phyloP scores from a whole-genome alignment of 176 grass and related monocot genomes.

The Musa itinerans region DNA sequence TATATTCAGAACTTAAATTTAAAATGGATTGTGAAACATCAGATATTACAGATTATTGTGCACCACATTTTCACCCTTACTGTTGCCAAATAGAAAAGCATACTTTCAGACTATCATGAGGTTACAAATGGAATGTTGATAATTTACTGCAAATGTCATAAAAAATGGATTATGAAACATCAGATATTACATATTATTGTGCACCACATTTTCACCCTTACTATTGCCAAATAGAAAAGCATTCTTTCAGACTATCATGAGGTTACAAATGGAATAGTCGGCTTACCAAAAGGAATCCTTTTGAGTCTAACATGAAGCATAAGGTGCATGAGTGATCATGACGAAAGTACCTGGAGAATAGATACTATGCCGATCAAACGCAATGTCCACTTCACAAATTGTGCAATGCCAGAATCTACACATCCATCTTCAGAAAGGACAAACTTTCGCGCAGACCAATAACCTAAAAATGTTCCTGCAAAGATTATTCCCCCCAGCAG shows the following conservation, averaged over 20 bases:
- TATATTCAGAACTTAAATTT: too few relatives aligned
- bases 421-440: constrained; percentile 72
- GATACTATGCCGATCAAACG: constrained; percentile 55
- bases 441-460: constrained; percentile 78
- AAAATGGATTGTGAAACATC: too few relatives aligned
- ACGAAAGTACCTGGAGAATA: constrained; percentile 57
- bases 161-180: too few relatives aligned
- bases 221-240: neutral
- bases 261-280: neutral
- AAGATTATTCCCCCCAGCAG: constrained; percentile 60
- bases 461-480: constrained; percentile 74
- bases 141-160: too few relatives aligned
- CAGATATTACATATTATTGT: too few relatives aligned
- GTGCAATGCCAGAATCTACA: constrained; percentile 73
- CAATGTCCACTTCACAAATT: constrained; percentile 93
- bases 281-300: neutral
- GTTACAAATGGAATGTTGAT: neutral
- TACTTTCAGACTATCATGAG: neutral
- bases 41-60: too few relatives aligned
- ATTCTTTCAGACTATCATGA: neutral
- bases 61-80: neutral
- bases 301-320: neutral
- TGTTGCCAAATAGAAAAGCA: neutral
- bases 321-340: neutral
- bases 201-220: neutral